Evolutionary conservation across 805 yeast species (phyloP), one percentile per base, ranked within the genome.

Genomic region (Myxozyma mucilagina): DNA sequence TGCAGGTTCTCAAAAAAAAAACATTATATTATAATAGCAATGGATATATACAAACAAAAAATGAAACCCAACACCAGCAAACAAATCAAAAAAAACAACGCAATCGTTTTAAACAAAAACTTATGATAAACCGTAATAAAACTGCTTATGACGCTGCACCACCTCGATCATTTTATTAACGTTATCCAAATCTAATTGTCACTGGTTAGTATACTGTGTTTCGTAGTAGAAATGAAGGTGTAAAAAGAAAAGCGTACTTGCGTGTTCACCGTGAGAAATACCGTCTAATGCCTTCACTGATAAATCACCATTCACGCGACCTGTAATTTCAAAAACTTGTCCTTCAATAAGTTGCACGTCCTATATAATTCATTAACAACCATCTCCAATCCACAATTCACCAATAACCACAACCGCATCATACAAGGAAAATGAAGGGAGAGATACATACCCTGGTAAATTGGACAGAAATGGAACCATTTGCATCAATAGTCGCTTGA

Each of bases 281-380:
- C 68, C 67, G 7, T 55, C 56, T 47, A 66, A 53, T 39, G 69
- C 68, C 59, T 66, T 65, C 9, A 76, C 39, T 18, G 71, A 58
- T 34, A 63, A 42, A 56, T 73, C 78, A 32, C 65, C 68, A 16
- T 69, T 54, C 9, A 74, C 77, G 34, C 68, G 65, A 14, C 76
- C 78, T 20, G 74, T 67, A 32, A 76, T 43, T 57, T 74, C 77
- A 66, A 73, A 76, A 43, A 62, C 71, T 7, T 65, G 66, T 18
- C 74, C 77, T 18, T 62, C 70, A 16, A 36, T 16, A 16, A 56
- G 11, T 8, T 14, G 34, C 5, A 41, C 38, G 13, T 54, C 62
- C 58, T 53, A 24, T 4, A 29, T 0, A 4, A 20, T 9, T 11
- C 3, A 24, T n/a, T 18, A n/a, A 48, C 31, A 31, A 42, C 20